Conservation (phyloP, 164 flowering plant species). For the Dillenia suffruticosa region DNA sequence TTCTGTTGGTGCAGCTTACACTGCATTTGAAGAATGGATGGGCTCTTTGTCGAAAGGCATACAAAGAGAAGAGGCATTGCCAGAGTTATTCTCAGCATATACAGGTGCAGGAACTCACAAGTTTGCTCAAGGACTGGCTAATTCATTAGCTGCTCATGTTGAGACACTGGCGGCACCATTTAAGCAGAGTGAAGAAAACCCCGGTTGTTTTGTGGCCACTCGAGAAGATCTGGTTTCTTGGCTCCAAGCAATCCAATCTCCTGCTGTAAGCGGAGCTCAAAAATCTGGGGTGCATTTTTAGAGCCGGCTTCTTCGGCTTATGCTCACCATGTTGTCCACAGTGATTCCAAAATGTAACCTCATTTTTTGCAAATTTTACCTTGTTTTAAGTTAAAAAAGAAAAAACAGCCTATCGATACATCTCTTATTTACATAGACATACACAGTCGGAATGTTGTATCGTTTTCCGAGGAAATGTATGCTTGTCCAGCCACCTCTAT, state of each 20-base stretch:
- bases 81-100: constrained; percentile 53
- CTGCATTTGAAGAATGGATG: constrained; percentile 97
- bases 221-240: constrained; percentile 63
- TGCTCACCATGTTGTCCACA: too few relatives aligned
- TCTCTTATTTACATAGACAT: too few relatives aligned
- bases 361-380: too few relatives aligned
- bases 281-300: too few relatives aligned
- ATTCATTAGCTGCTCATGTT: constrained; percentile 65
- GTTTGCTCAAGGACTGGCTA: constrained; percentile 70
- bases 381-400: too few relatives aligned
- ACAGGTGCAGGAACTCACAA: constrained; percentile 85
- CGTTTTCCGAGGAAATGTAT: too few relatives aligned
- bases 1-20: constrained; percentile 88
- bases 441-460: too few relatives aligned
- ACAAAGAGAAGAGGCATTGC: constrained; percentile 52
- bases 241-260: constrained; percentile 41
- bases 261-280: constrained; percentile 13
- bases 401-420: too few relatives aligned
- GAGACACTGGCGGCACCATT: constrained; percentile 72
- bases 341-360: too few relatives aligned
- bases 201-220: constrained; percentile 67
- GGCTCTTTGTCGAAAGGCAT: constrained; percentile 46
- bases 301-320: too few relatives aligned
- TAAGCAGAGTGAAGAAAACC: constrained; percentile 50
- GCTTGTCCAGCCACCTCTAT: too few relatives aligned